Percentiles rank a stretch among this genome's conserved stretches.
These are phyloP conservation scores for Jamesozyma hellenica DNA, from an alignment of 805 yeast genomes.

Conservation along the genomic window DNA sequence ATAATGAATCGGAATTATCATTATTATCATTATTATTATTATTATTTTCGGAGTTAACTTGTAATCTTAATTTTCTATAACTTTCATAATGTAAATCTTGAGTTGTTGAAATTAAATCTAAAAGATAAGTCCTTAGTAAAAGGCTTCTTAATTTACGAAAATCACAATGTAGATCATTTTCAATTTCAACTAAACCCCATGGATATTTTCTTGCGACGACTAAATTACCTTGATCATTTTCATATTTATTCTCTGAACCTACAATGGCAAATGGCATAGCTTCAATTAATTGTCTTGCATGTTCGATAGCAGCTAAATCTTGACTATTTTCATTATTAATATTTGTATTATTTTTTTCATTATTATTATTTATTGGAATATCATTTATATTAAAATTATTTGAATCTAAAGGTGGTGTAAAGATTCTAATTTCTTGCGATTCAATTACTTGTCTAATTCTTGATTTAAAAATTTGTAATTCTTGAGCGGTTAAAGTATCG, in stretches of 20 bases:
- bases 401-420: constrained; percentile 69
- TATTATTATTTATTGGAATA: constrained; percentile 4
- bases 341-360: constrained; percentile 5
- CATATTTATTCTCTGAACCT: constrained; percentile 65
- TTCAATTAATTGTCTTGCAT: constrained; percentile 68
- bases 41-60: constrained; percentile 23
- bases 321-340: constrained; percentile 4
- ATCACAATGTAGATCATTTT: constrained; percentile 77
- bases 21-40: constrained; percentile 23
- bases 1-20: constrained; percentile 22
- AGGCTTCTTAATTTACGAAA: constrained; percentile 72
- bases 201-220: constrained; percentile 79
- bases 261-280: constrained; percentile 81
- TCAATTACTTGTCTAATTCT: constrained; percentile 75
- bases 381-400: constrained; percentile 1
- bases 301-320: constrained; percentile 69
- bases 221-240: constrained; percentile 49
- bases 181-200: constrained; percentile 86
- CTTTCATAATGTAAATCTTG: constrained; percentile 74
- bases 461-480: constrained; percentile 56
- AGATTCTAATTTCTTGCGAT: constrained; percentile 73
- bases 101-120: constrained; percentile 71
- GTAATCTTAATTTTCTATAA: constrained; percentile 65
- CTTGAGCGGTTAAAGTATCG: constrained; percentile 70
- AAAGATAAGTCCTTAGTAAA: constrained; percentile 70